Evolutionary conservation across 495 filamentous ascomycete species (phyloP), one percentile per base, ranked within the genome.

Genomic region (Daldinia bambusicola): DNA sequence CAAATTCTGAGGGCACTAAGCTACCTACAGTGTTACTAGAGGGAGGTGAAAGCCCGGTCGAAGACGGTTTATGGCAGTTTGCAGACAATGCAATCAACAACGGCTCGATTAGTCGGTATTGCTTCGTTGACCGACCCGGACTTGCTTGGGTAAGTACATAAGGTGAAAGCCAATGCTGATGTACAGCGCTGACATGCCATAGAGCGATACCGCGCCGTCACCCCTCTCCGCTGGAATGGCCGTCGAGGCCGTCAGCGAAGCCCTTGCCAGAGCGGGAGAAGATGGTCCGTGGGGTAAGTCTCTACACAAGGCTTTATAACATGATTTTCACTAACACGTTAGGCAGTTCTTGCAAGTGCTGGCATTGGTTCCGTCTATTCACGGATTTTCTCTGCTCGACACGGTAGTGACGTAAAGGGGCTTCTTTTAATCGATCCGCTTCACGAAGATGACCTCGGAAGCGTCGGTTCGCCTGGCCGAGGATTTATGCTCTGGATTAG

Each of bases 91-190:
- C 90, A 0, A 85, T 91, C 65, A 80, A 83, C 37, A 92, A 93
- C 62, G 91, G 92, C 30, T 89, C 88, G 31, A 95, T 99, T 66
- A 76, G 80, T 55, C 89, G 94, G 51, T 99, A 95, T 80, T 99
- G 95, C 82, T 98, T 97, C 79, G 96, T 92, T 81, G 95, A 99
- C 74, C 91, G 95, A 20, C 95, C 95, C 0, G 95, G 95, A 1
- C 82, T 94, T 56, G 93, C 85, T 38, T 97, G 91, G 89, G 95
- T 82, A 74, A 74, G 79, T 26, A 26, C 26, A 1, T 26, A 70
- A 18, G 3, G n/a, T 10, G 6, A 14, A 53, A 8, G 60, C 16
- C 14, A 6, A 50, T 55, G 16, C 34, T 22, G 55, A 10, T 43
- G 0, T 45, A 20, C 9, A 7, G 8, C 48, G 37, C 69, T 55